These are phyloP conservation scores for Didymellaceae sp. DNA, from an alignment of 2,329 filamentous ascomycete genomes.

Conservation along the genomic window DNA sequence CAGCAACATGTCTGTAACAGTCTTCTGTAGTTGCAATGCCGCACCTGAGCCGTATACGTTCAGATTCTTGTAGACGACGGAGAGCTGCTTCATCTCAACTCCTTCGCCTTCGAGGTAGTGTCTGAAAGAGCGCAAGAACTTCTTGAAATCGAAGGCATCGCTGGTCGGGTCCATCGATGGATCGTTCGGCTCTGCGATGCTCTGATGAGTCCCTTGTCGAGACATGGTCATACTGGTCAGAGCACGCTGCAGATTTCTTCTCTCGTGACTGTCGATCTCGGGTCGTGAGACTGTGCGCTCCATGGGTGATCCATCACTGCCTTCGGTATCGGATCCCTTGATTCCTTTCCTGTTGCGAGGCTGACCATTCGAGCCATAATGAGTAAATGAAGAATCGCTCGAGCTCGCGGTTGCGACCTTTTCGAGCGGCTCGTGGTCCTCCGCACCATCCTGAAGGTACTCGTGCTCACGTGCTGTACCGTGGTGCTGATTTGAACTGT, in stretches of 20 bases:
- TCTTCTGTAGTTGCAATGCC: slow-evolving; percentile 72
- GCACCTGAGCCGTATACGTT: slow-evolving; percentile 71
- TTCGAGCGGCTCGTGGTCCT: slow-evolving; percentile 20
- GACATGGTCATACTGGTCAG: slow-evolving; percentile 32
- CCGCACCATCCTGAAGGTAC: slow-evolving; percentile 14
- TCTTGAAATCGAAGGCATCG: slow-evolving; percentile 61
- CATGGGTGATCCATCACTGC: slow-evolving; percentile 12
- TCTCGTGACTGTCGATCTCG: slow-evolving; percentile 35
- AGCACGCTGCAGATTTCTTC: slow-evolving; percentile 35
- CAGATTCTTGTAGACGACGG: slow-evolving; percentile 69
- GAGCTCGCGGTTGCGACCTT: slow-evolving; percentile 21
- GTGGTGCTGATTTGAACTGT: neutral
- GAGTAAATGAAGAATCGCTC: slow-evolving; percentile 30
- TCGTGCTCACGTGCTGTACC: neutral
- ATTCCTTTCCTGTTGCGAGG: slow-evolving; percentile 10
- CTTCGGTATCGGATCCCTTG: slow-evolving; percentile 12
- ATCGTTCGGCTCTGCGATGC: slow-evolving; percentile 48
- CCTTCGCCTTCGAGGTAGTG: slow-evolving; percentile 62
- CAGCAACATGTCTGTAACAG: slow-evolving; percentile 65
- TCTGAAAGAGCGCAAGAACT: slow-evolving; percentile 59
- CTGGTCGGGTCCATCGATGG: slow-evolving; percentile 60
- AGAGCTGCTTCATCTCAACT: slow-evolving; percentile 60
- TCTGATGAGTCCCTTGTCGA: slow-evolving; percentile 27
- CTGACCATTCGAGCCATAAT: slow-evolving; percentile 20
- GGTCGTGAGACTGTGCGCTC: slow-evolving; percentile 24